Base-by-base conservation (phyloP, 192 early-diverging fungal genomes). In the Haplosporangium gracile region DNA sequence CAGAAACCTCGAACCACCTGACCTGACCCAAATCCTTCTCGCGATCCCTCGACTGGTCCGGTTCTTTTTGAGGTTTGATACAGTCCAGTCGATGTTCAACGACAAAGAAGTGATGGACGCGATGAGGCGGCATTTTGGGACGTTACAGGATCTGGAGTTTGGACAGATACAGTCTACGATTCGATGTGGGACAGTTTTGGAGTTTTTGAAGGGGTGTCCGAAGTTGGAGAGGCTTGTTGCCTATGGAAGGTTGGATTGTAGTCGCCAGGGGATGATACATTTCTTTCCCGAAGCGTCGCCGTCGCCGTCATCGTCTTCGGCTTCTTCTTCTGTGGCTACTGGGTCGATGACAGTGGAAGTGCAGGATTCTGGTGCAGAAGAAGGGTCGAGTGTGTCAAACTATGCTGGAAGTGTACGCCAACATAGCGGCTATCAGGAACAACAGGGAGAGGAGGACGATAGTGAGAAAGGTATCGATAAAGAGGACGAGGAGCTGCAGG, bases 161-260 rank as follows among this genome's bases (percentile, higher is more conserved):
- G 77, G 77, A 51, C 69, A 71, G 4, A 49, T 68, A 5, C 29
- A 47, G 49, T 22, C 49, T 16, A 69, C 20, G 36, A 51, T 79
- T 26, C 60, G 65, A 10, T 71, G 77, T 32, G 70, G 45, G 47
- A 40, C 77, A 1, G 69, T 79, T 6, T 39, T 70, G 15, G 42
- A 55, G 51, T 39, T 79, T 36, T 42, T 79, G 69, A 69, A n/a
- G 16, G 18, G 36, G 32, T 79, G 77, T 43, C 68, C 69, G 11
- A 26, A 2, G 5, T 38, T 79, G 69, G 69, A 79, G 77, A 72
- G 45, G 3, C 24, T 79, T 7, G 70, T 79, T 32, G 69, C 68
- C 29, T 38, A 72, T 40, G 77, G 77, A 0, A 79, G 32, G 39
- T 36, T 79, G 36, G 77, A 75, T 55, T 75, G 77, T 49, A 71